Base-by-base conservation (phyloP, 805 yeast genomes). In the Lachancea cidri region DNA sequence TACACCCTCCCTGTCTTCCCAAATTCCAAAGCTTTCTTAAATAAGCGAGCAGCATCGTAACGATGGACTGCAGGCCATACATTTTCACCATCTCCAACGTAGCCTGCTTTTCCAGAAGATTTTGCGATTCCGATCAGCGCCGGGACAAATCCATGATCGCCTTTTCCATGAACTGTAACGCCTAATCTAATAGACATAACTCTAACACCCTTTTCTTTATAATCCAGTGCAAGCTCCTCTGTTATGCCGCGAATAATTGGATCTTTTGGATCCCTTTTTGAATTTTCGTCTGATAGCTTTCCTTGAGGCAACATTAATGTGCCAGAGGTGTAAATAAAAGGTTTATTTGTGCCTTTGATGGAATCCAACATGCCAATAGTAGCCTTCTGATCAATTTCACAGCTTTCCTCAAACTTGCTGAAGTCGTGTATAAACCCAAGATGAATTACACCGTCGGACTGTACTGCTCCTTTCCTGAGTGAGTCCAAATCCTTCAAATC, bases 361-460 rank as follows among this genome's bases (percentile, higher is more conserved):
- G 60, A 60, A 3, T 58, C 58, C 25, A 47, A 38, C 44, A 67
- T 49, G 9, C 64, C 53, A 11, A 43, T 36, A n/a, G 57, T 38
- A 1, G 68, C 70, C 4, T 29, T 43, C n/a, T 35, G 40, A 31
- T 67, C 71, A 33, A 50, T 35, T 17, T 42, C 41, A 29, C 46
- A 39, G 18, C 53, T 30, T n/a, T 50, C 35, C 2, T 34, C 48
- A 29, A 43, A 49, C 9, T 56, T 46, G 3, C 42, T 16, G 38
- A 58, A 63, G 37, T 66, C 66, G 43, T 63, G 65, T 19, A 53
- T 45, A 45, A 60, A 68, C 1, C 62, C 74, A 31, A 65, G 43
- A 40, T 68, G 72, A n/a, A 66, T 36, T 11, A 64, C 62, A 6
- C 61, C 72, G 40, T 70, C 74, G 6, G 60, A 39, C 34, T 51